A percentile compares a stretch with the other conserved stretches of the same genome.
Evolutionary conservation across 2,329 filamentous ascomycete species (phyloP).

Genomic region (Alternaria sp.): DNA sequence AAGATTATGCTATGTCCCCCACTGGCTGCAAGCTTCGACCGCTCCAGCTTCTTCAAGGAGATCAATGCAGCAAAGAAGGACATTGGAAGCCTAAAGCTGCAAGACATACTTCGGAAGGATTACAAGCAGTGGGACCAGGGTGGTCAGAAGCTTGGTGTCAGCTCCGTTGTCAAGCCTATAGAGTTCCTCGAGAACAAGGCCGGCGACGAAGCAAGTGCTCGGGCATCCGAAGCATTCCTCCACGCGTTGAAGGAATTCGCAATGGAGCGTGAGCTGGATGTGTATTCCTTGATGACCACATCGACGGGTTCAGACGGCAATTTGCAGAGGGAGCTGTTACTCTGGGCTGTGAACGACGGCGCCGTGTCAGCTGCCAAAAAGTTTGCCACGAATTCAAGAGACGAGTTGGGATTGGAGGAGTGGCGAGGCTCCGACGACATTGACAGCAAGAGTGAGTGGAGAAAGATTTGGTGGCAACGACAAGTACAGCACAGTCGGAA

Average conservation of each 20-base stretch:
- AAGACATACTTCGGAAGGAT: conserved; percentile 79
- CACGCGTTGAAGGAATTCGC: conserved; percentile 62
- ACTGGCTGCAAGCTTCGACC: conserved; percentile 59
- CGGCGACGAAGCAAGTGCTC: conserved; percentile 48
- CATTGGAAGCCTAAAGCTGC: conserved; percentile 66
- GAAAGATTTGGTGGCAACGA: conserved; percentile 72
- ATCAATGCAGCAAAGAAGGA: conserved; percentile 73
- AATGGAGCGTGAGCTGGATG: conserved; percentile 65
- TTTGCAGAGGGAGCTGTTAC: conserved; percentile 72
- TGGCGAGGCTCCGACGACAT: conserved; percentile 63
- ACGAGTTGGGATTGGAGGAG: conserved; percentile 64
- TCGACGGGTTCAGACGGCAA: conserved; percentile 60
- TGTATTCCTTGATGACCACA: conserved; percentile 76
- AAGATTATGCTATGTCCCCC: conserved; percentile 56
- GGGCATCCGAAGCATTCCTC: conserved; percentile 55
- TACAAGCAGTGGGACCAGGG: conserved; percentile 78
- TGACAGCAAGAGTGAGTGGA: conserved; percentile 55
- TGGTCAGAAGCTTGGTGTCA: conserved; percentile 69
- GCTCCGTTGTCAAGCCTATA: conserved; percentile 70
- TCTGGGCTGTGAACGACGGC: conserved; percentile 67
- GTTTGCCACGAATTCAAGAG: conserved; percentile 61
- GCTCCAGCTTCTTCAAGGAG: conserved; percentile 65
- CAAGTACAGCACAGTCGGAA: conserved; percentile 68
- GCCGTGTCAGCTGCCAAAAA: conserved; percentile 61
- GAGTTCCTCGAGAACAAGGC: conserved; percentile 66